A percentile compares a stretch with the other conserved stretches of the same genome.
Conservation (phyloP, 164 flowering plant genomes). For the Chloranthus sessilifolius region DNA sequence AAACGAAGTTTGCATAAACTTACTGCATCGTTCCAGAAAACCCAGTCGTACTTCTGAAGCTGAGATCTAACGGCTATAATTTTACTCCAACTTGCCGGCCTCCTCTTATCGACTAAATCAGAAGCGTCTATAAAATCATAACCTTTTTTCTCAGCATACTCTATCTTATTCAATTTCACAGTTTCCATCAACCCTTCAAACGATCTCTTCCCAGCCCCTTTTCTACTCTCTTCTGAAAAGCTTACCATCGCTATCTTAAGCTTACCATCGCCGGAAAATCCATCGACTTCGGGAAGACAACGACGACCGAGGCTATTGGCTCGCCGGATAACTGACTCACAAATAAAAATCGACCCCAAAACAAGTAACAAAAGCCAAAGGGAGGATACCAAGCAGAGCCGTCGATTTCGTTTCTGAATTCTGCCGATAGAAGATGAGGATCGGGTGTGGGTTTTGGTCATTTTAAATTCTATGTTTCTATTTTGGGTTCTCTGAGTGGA, state of each 20-base stretch:
- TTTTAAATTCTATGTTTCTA: too few species aligned
- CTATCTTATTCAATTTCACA: slow-evolving; percentile 10
- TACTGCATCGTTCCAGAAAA: slow-evolving; percentile 22
- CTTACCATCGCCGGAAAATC: neutral
- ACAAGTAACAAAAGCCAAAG: neutral
- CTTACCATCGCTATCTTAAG: slow-evolving; percentile 16
- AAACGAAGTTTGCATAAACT: neutral
- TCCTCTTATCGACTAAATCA: slow-evolving; percentile 7
- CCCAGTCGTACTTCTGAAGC: slow-evolving; percentile 15
- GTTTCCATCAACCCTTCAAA: slow-evolving; percentile 15
- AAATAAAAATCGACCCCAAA: slow-evolving; percentile 3
- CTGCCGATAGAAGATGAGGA: neutral
- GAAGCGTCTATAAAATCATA: slow-evolving; percentile 13
- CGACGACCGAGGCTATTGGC: slow-evolving; percentile 18
- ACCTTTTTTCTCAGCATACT: slow-evolving; percentile 13
- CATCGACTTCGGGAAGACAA: neutral
- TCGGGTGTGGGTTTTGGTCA: slow-evolving; percentile 9
- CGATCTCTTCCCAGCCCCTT: neutral
- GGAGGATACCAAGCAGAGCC: slow-evolving; percentile 4
- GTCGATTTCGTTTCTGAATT: neutral
- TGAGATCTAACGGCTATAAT: slow-evolving; percentile 13
- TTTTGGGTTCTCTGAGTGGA: too few species aligned
- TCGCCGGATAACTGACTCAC: slow-evolving; percentile 10
- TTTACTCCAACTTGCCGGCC: slow-evolving; percentile 22
- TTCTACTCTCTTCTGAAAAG: slow-evolving; percentile 4